Evolutionary conservation across 177 flowering plant genomes (phyloP).

Genomic region (Vitis hybrid): DNA sequence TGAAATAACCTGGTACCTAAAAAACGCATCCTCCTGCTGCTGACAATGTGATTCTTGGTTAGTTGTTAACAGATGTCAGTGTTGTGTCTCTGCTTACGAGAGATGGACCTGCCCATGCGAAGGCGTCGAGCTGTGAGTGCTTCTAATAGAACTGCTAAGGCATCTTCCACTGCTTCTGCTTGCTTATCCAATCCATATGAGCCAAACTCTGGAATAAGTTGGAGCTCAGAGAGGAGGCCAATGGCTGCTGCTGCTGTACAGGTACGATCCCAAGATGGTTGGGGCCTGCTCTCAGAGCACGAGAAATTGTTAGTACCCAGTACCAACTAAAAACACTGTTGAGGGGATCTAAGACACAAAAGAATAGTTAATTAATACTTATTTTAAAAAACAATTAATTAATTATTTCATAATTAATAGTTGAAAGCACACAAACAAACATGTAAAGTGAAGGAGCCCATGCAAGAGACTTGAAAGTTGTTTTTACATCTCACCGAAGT

Average conservation of each 20-base stretch:
- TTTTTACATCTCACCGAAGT: too few relatives aligned
- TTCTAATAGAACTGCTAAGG: slow-evolving; percentile 50
- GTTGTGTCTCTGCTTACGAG: slow-evolving; percentile 57
- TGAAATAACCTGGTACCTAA: too few relatives aligned
- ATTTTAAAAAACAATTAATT: too few relatives aligned
- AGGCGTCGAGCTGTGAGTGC: slow-evolving; percentile 70
- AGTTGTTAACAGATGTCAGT: slow-evolving; percentile 38
- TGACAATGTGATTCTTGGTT: background rate
- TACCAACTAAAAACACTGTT: background rate
- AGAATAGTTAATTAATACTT: background rate
- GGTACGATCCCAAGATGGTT: slow-evolving; percentile 97
- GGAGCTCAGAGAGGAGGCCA: slow-evolving; percentile 73
- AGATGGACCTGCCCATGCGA: slow-evolving; percentile 88
- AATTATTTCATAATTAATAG: too few relatives aligned
- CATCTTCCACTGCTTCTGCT: slow-evolving; percentile 68
- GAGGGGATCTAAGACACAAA: background rate
- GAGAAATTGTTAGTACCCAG: background rate
- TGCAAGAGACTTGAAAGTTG: too few relatives aligned
- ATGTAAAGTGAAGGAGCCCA: too few relatives aligned
- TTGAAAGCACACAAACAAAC: too few relatives aligned
- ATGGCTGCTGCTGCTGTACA: slow-evolving; percentile 95
- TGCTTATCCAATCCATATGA: slow-evolving; percentile 56
- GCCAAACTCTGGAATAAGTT: slow-evolving; percentile 45
- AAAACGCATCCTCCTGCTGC: too few relatives aligned
- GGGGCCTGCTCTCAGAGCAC: slow-evolving; percentile 58